Conservation (phyloP, 805 yeast genomes). For the Spathaspora gorwiae region DNA sequence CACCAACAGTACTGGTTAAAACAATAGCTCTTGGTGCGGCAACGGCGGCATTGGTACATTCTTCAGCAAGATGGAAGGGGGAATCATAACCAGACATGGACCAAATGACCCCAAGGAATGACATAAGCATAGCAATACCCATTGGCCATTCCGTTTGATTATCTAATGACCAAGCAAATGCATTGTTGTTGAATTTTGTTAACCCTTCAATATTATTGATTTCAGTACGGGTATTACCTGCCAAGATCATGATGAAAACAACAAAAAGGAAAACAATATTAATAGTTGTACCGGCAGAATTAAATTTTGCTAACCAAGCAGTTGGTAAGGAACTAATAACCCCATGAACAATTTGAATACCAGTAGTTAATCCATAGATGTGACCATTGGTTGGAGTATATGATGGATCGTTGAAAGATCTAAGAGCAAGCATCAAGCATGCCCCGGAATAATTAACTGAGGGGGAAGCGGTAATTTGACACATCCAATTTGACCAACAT, state of each 20-base stretch:
- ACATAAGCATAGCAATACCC: slow-evolving; percentile 54
- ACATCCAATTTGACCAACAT: slow-evolving; percentile 63
- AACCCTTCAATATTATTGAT: slow-evolving; percentile 11
- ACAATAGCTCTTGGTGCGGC: slow-evolving; percentile 70
- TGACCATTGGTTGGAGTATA: slow-evolving; percentile 47
- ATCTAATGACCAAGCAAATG: slow-evolving; percentile 49
- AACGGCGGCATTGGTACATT: slow-evolving; percentile 56
- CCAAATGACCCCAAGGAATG: slow-evolving; percentile 62
- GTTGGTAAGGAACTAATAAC: slow-evolving; percentile 52
- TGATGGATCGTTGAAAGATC: slow-evolving; percentile 31
- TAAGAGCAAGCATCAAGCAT: slow-evolving; percentile 50
- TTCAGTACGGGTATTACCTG: slow-evolving; percentile 42
- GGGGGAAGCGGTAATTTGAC: slow-evolving; percentile 60
- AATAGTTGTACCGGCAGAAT: slow-evolving; percentile 44
- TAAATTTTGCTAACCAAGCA: slow-evolving; percentile 48
- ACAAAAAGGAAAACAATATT: slow-evolving; percentile 48
- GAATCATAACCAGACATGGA: slow-evolving; percentile 75
- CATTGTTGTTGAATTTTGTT: slow-evolving; percentile 47
- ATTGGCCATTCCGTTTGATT: slow-evolving; percentile 63
- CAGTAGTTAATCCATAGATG: slow-evolving; percentile 47
- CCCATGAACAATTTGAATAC: slow-evolving; percentile 46
- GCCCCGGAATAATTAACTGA: slow-evolving; percentile 58
- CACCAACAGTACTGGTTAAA: slow-evolving; percentile 52
- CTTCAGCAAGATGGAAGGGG: slow-evolving; percentile 73
- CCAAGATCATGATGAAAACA: slow-evolving; percentile 51